Percentiles rank a stretch among this genome's conserved stretches.
Evolutionary conservation across 345 rosid species (phyloP).

Genomic region (Boechera stricta): DNA sequence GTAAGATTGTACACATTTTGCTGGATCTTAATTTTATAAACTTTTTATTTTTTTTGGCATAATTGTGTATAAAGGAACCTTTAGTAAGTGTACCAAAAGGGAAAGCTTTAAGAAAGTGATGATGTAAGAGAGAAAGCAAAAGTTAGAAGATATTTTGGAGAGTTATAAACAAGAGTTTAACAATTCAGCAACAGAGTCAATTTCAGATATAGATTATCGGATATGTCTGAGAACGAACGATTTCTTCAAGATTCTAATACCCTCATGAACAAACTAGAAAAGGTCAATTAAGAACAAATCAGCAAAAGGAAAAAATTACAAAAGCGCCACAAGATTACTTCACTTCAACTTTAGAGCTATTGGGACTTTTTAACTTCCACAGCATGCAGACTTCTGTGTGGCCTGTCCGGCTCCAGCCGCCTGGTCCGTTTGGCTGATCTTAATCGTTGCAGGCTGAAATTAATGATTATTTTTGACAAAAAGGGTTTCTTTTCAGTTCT

Average conservation of each 20-base stretch:
- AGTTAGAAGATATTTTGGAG: constrained; percentile 8
- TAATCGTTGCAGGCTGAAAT: constrained; percentile 49
- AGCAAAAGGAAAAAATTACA: constrained; percentile 21
- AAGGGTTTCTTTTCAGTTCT: not conserved
- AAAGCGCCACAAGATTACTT: constrained; percentile 17
- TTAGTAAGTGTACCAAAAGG: not conserved
- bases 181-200: not conserved
- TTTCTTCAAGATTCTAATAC: constrained; percentile 34
- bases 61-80: constrained; percentile 11
- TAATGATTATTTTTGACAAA: not conserved
- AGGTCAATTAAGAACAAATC: constrained; percentile 33
- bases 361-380: constrained; percentile 34
- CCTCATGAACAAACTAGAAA: constrained; percentile 38
- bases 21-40: constrained; percentile 16
- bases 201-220: not conserved
- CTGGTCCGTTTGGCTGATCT: constrained; percentile 48
- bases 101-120: not conserved
- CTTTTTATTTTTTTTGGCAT: not conserved
- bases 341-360: constrained; percentile 12
- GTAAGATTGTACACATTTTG: constrained; percentile 28
- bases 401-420: constrained; percentile 47
- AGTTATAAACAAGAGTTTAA: constrained; percentile 1
- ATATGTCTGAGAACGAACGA: constrained; percentile 11
- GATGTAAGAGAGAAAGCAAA: constrained; percentile 3
- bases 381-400: constrained; percentile 47